Evolutionary conservation across 768 basidiomycete species (phyloP).

Genomic region (Podaxis pistillaris): DNA sequence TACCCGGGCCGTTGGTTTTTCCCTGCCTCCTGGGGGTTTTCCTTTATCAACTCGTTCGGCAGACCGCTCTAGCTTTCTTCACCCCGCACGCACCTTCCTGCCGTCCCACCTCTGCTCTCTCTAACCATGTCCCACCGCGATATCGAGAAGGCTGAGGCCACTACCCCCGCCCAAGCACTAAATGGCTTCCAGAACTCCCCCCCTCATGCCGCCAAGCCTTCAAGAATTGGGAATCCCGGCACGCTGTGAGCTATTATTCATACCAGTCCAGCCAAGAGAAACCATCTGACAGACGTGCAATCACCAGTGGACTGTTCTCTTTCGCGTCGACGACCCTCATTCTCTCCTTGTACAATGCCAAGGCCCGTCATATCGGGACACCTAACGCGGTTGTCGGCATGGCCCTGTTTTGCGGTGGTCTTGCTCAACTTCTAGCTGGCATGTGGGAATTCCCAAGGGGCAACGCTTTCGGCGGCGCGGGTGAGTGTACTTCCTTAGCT

Average conservation of each 20-base stretch:
- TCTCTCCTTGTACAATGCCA: slow-evolving; percentile 70
- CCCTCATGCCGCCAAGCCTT: slow-evolving; percentile 23
- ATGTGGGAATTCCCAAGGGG: slow-evolving; percentile 83
- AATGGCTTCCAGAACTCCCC: slow-evolving; percentile 13
- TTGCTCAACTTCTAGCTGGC: slow-evolving; percentile 83
- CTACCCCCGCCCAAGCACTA: slow-evolving; percentile 25
- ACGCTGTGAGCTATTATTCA: slow-evolving; percentile 39
- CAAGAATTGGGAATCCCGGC: slow-evolving; percentile 58
- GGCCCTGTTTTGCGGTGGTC: slow-evolving; percentile 83
- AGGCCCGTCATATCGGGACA: slow-evolving; percentile 45
- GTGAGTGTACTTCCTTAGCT: slow-evolving; percentile 39
- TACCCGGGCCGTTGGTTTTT: not conserved
- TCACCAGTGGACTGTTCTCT: slow-evolving; percentile 67
- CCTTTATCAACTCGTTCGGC: not conserved
- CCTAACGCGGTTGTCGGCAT: slow-evolving; percentile 83
- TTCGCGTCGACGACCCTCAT: slow-evolving; percentile 86
- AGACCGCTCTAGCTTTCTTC: not conserved
- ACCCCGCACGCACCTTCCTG: not conserved
- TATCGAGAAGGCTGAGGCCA: slow-evolving; percentile 37
- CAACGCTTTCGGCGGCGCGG: slow-evolving; percentile 71
- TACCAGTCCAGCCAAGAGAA: slow-evolving; percentile 6
- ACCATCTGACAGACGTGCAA: slow-evolving; percentile 4
- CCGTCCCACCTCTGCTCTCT: slow-evolving; percentile 9
- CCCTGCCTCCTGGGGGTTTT: not conserved
- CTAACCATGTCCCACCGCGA: slow-evolving; percentile 23